These are phyloP conservation scores for Fereydounia khargensis DNA, from an alignment of 1,284 basidiomycete species.

Conservation along the genomic window DNA sequence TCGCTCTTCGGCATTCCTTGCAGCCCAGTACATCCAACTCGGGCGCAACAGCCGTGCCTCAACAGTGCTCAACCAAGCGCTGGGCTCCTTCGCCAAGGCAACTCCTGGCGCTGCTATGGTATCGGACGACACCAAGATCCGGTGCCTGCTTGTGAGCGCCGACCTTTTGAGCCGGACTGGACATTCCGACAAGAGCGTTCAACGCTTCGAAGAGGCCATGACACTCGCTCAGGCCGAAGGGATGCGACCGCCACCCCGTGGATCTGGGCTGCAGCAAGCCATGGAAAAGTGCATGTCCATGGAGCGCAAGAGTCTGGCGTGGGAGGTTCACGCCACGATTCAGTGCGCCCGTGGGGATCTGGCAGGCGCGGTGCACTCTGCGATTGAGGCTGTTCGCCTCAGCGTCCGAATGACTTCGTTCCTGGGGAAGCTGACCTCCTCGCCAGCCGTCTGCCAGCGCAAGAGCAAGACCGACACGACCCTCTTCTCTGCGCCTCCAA, in stretches of 20 bases:
- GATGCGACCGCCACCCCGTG: constrained; percentile 2
- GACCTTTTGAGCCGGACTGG: constrained; percentile 10
- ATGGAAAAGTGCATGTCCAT: constrained; percentile 17
- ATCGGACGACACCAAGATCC: constrained; percentile 21
- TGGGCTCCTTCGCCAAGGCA: not conserved
- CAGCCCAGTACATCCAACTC: constrained; percentile 14
- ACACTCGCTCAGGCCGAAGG: constrained; percentile 10
- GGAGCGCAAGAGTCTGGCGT: constrained; percentile 26
- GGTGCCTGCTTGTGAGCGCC: constrained; percentile 20
- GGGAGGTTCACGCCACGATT: constrained; percentile 9
- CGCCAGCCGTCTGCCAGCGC: constrained; percentile 3
- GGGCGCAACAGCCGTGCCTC: constrained; percentile 19
- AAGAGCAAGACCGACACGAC: constrained; percentile 1
- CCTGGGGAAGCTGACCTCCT: constrained; percentile 10
- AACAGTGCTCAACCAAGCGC: constrained; percentile 8
- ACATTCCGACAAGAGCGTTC: constrained; percentile 10
- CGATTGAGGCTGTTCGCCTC: constrained; percentile 15
- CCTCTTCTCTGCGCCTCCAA: constrained; percentile 1
- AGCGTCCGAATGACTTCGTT: constrained; percentile 13
- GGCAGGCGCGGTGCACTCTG: constrained; percentile 20
- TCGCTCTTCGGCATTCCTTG: constrained; percentile 18
- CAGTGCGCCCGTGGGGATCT: constrained; percentile 18
- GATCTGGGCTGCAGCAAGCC: constrained; percentile 7
- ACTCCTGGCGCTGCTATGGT: not conserved
- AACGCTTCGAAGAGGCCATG: constrained; percentile 18